These are phyloP conservation scores for Prunella vulgaris DNA, from an alignment of 257 asterid genomes.

Conservation along the genomic window DNA sequence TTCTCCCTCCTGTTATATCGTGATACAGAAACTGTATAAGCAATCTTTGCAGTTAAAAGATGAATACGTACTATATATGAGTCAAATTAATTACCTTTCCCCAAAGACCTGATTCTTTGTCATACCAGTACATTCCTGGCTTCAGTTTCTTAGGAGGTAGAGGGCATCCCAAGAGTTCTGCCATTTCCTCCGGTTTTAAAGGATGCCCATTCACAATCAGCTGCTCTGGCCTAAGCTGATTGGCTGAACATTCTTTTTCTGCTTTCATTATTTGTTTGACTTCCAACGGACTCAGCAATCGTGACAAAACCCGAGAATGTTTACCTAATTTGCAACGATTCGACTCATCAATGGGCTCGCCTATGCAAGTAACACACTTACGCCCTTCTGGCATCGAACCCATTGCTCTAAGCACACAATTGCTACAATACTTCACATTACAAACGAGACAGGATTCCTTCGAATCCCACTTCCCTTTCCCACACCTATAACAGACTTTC, in stretches of 20 bases:
- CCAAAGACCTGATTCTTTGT: conserved; percentile 85
- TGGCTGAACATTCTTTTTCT: conserved; percentile 79
- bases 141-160: conserved; percentile 71
- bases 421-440: conserved; percentile 72
- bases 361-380: conserved; percentile 79
- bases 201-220: conserved; percentile 74
- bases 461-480: conserved; percentile 77
- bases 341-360: conserved; percentile 74
- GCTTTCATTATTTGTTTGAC: conserved; percentile 85
- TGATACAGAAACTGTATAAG: conserved; percentile 22
- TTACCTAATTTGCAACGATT: conserved; percentile 66
- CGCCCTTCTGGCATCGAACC: conserved; percentile 97
- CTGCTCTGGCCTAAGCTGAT: conserved; percentile 86
- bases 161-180: conserved; percentile 67
- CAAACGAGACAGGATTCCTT: conserved; percentile 77
- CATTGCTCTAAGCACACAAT: conserved; percentile 85
- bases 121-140: conserved; percentile 89
- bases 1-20: conserved; percentile 65
- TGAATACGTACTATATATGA: neutral
- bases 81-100: conserved; percentile 58
- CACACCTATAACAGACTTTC: conserved; percentile 67
- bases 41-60: neutral
- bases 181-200: conserved; percentile 75
- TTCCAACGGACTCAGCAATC: conserved; percentile 74
- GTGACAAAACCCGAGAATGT: conserved; percentile 66